Conservation (phyloP, 352 stramenopile species). For the Phytophthora syringae region DNA sequence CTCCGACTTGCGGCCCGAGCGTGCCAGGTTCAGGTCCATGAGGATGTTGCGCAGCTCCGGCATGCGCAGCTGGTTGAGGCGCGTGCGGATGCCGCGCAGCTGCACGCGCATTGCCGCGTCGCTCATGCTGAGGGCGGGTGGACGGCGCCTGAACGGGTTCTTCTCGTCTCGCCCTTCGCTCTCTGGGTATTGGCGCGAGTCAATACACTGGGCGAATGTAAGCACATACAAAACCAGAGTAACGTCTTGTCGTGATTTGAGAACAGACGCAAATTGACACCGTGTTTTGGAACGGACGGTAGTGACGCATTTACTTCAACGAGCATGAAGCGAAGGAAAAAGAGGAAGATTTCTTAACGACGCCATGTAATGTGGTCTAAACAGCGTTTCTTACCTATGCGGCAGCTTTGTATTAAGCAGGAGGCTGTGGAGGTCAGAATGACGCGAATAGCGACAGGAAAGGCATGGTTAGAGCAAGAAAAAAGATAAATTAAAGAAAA, state of each 20-base stretch:
- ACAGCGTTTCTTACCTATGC: neutral
- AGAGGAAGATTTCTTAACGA: too few relatives aligned
- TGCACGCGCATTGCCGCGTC: slow-evolving; percentile 25
- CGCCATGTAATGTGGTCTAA: too few relatives aligned
- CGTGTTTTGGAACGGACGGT: neutral
- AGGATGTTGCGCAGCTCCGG: slow-evolving; percentile 81
- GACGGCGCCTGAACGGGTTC: slow-evolving; percentile 16
- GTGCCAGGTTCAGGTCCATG: slow-evolving; percentile 68
- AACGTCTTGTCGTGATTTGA: neutral
- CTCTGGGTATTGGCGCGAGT: slow-evolving; percentile 8
- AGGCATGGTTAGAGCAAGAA: too few relatives aligned
- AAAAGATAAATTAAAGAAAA: too few relatives aligned
- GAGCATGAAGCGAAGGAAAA: too few relatives aligned
- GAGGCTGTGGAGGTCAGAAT: too few relatives aligned
- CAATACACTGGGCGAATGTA: neutral
- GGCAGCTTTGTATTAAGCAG: too few relatives aligned
- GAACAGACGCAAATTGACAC: neutral
- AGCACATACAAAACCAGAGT: neutral
- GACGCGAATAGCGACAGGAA: too few relatives aligned
- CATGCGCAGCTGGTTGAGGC: slow-evolving; percentile 68
- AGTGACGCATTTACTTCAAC: neutral
- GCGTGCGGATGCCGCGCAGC: slow-evolving; percentile 52
- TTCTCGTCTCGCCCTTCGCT: slow-evolving; percentile 24
- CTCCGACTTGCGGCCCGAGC: slow-evolving; percentile 78
- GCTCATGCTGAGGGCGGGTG: slow-evolving; percentile 25